Evolutionary conservation across 208 protist species (phyloP).

Genomic region (Crithidia mellificae): DNA sequence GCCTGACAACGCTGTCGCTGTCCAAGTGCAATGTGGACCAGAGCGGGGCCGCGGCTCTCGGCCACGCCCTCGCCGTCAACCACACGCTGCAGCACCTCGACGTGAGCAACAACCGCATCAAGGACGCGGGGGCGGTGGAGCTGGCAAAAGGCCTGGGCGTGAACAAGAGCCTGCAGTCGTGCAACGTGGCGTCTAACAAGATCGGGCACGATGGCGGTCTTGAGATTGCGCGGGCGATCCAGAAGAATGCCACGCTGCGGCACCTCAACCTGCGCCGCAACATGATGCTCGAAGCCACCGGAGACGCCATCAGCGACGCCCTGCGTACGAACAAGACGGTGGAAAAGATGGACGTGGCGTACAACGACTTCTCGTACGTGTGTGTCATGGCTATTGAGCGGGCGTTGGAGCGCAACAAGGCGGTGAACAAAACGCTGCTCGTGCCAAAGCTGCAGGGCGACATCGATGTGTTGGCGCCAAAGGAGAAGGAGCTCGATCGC

Average conservation of each 20-base stretch:
- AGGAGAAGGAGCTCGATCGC: constrained; percentile 82
- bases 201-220: constrained; percentile 79
- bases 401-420: constrained; percentile 65
- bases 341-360: constrained; percentile 85
- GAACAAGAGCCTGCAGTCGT: constrained; percentile 64
- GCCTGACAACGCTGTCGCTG: constrained; percentile 50
- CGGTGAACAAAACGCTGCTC: constrained; percentile 67
- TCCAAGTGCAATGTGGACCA: constrained; percentile 65
- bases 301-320: constrained; percentile 66
- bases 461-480: constrained; percentile 74
- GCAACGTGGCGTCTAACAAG: constrained; percentile 79
- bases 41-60: constrained; percentile 55
- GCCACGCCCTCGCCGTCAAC: constrained; percentile 55
- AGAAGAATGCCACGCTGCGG: constrained; percentile 66
- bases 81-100: constrained; percentile 59
- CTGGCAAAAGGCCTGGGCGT: constrained; percentile 69
- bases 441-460: constrained; percentile 76
- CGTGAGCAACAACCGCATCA: constrained; percentile 85
- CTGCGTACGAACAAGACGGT: constrained; percentile 69
- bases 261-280: constrained; percentile 85
- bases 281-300: constrained; percentile 69
- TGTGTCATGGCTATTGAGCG: constrained; percentile 73
- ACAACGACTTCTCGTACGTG: constrained; percentile 92
- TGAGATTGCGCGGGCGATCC: constrained; percentile 61
- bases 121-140: constrained; percentile 71